phyloP scores from a whole-genome alignment of 176 grass and related monocot genomes.

The Chloris gayana region DNA sequence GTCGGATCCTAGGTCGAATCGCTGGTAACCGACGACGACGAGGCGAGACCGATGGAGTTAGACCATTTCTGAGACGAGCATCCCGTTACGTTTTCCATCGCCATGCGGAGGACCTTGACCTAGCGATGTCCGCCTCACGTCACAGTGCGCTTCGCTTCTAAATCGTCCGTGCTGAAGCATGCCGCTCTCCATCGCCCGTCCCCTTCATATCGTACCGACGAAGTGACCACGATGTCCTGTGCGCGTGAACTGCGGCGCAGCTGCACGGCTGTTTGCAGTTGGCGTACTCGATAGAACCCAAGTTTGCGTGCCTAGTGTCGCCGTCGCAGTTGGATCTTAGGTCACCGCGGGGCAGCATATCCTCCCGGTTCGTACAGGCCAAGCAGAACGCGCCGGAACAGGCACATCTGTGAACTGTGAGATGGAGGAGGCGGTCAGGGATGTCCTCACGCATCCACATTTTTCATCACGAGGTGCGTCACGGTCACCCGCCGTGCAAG shows the following conservation, averaged over 20 bases:
- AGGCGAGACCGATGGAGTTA: not conserved
- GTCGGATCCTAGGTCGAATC: too few relatives aligned
- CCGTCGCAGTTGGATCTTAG: not conserved
- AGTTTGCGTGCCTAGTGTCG: not conserved
- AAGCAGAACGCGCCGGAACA: not conserved
- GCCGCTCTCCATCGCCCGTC: not conserved
- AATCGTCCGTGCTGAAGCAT: not conserved
- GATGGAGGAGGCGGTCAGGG: not conserved
- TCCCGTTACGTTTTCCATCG: not conserved
- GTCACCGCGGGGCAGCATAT: not conserved
- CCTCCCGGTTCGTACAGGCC: not conserved
- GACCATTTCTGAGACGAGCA: not conserved
- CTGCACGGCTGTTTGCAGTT: not conserved
- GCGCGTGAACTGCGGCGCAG: not conserved
- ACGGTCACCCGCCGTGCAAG: not conserved
- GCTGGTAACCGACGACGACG: not conserved
- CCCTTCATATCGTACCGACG: not conserved
- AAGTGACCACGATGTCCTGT: not conserved
- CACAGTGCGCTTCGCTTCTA: not conserved
- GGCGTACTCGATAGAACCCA: not conserved
- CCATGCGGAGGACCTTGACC: not conserved
- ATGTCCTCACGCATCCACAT: too few relatives aligned
- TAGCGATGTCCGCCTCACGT: not conserved
- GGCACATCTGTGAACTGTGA: conserved; percentile 8
- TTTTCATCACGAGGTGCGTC: not conserved